phyloP scores from a whole-genome alignment of 78 protist genomes.

The Creolimax fragrantissima region DNA sequence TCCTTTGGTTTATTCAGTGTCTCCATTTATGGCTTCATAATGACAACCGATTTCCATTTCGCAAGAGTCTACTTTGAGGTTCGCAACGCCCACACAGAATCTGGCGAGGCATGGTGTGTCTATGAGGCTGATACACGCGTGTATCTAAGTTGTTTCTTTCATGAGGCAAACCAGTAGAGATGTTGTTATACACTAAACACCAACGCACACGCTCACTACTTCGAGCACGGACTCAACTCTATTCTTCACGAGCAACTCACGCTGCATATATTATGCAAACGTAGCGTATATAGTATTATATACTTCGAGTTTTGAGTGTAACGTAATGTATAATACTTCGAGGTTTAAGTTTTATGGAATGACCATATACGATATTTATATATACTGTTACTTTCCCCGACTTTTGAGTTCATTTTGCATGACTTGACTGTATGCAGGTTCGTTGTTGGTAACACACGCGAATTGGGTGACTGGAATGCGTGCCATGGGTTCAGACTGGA shows the following conservation, averaged over 20 bases:
- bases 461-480: slow-evolving; percentile 4
- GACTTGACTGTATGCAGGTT: no score
- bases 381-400: no score
- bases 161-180: no score
- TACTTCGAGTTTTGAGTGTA: no score
- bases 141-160: neutral
- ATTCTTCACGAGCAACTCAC: neutral
- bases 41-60: neutral
- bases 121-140: neutral
- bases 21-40: neutral
- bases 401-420: no score
- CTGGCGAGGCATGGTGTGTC: neutral
- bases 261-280: neutral
- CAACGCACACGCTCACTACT: no score
- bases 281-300: neutral
- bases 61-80: neutral
- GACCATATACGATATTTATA: no score
- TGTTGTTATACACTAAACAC: no score
- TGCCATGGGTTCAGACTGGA: neutral
- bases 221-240: neutral
- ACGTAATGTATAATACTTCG: no score
- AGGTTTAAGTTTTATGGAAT: no score
- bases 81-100: neutral
- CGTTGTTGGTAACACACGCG: neutral
- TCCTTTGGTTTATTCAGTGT: no score